Percentiles rank a stretch among this genome's conserved stretches.
Evolutionary conservation across 805 yeast species (phyloP).

Genomic region (Yarrowia sp.): DNA sequence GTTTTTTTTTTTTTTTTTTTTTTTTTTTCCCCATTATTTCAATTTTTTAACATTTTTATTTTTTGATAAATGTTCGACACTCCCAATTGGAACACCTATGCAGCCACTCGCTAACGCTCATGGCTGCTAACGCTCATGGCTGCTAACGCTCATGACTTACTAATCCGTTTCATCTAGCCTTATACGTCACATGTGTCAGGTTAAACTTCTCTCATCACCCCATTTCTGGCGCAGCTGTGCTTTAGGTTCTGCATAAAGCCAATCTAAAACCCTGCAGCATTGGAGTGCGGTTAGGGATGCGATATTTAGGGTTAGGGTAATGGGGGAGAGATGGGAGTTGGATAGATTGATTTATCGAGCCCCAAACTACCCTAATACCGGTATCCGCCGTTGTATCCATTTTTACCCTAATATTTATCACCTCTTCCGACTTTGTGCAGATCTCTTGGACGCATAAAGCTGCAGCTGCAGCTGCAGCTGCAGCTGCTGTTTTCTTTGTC

Average conservation of each 20-base stretch:
- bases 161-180: slow-evolving; percentile 24
- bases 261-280: slow-evolving; percentile 30
- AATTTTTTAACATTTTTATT: no score
- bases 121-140: no score
- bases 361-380: no score
- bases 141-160: slow-evolving; percentile 1
- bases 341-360: not conserved
- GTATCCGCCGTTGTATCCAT: not conserved
- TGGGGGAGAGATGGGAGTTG: not conserved
- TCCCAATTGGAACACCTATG: no score
- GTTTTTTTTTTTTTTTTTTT: no score
- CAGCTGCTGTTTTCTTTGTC: slow-evolving; percentile 3
- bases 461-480: not conserved
- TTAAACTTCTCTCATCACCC: slow-evolving; percentile 26
- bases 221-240: slow-evolving; percentile 9
- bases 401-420: not conserved
- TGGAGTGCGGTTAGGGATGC: not conserved
- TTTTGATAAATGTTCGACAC: no score
- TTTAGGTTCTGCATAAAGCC: not conserved
- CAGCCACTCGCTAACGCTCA: no score
- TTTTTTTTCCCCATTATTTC: no score
- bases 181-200: slow-evolving; percentile 30
- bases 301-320: not conserved
- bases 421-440: not conserved
- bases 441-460: not conserved